Conservation (phyloP, 2,329 filamentous ascomycete genomes). For the Mycosphaerella sp. region DNA sequence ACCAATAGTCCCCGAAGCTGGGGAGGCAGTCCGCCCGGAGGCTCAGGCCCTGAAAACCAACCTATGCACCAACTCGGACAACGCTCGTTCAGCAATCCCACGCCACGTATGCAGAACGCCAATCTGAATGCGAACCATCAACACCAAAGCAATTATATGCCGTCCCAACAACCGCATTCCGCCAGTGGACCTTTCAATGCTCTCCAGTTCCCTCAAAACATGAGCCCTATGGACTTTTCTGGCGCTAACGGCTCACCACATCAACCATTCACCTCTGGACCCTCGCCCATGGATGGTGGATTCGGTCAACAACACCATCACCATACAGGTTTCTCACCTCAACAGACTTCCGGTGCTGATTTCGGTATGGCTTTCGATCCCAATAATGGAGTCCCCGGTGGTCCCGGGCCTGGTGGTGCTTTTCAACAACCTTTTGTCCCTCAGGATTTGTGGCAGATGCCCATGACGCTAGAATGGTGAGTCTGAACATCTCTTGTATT, state of each 20-base stretch:
- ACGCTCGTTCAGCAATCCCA: conserved; percentile 16
- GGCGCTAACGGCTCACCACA: conserved; percentile 8
- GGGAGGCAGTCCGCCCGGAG: conserved; percentile 22
- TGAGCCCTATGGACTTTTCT: conserved; percentile 13
- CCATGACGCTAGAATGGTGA: conserved; percentile 81
- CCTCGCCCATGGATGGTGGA: not conserved
- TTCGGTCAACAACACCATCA: conserved; percentile 7
- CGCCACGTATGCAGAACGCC: conserved; percentile 10
- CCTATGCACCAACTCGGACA: conserved; percentile 8
- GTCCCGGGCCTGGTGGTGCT: conserved; percentile 22
- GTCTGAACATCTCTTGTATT: not conserved
- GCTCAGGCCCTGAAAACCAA: conserved; percentile 14
- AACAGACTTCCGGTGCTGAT: conserved; percentile 8
- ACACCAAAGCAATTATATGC: conserved; percentile 18
- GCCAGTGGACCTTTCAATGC: conserved; percentile 7
- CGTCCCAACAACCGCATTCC: conserved; percentile 11
- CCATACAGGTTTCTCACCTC: conserved; percentile 3
- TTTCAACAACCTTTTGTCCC: conserved; percentile 86
- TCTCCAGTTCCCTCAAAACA: conserved; percentile 2
- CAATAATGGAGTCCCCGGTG: not conserved
- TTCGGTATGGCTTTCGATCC: conserved; percentile 15
- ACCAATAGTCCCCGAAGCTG: conserved; percentile 28
- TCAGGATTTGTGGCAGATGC: conserved; percentile 90
- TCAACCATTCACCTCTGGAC: conserved; percentile 11
- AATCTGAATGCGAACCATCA: conserved; percentile 7